Conservation (phyloP, 148 eudicot genomes). For the Vaccinium corymbosum region DNA sequence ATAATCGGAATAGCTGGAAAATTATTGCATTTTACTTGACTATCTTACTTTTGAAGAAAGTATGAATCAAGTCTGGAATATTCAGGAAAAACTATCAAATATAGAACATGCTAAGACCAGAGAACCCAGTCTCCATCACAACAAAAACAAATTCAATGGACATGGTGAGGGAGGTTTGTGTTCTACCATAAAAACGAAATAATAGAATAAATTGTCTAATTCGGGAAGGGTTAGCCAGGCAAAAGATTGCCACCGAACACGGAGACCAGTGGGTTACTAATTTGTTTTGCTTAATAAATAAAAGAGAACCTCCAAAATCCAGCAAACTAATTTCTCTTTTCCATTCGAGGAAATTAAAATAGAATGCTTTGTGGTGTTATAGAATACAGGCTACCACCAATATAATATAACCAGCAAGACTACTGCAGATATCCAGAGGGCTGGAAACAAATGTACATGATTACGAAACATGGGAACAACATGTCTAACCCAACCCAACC, state of each 20-base stretch:
- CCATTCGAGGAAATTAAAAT: neutral
- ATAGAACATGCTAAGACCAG: neutral
- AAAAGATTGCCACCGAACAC: neutral
- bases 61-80: neutral
- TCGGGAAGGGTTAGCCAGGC: neutral
- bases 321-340: conserved; percentile 3
- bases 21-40: neutral
- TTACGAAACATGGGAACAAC: neutral
- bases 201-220: neutral
- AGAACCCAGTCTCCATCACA: neutral
- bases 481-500: neutral
- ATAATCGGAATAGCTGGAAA: neutral
- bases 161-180: neutral
- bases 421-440: conserved; percentile 6
- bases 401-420: neutral
- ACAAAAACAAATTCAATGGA: neutral
- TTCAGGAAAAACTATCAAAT: neutral
- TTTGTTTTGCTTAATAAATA: neutral
- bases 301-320: conserved; percentile 1
- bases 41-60: neutral
- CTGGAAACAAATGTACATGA: conserved; percentile 8
- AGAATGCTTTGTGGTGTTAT: neutral
- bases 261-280: neutral
- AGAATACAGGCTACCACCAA: neutral
- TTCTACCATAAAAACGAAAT: neutral